A percentile compares a stretch with the other conserved stretches of the same genome.
phyloP scores from a whole-genome alignment of 148 eudicot genomes.

The Selenicereus undatus region DNA sequence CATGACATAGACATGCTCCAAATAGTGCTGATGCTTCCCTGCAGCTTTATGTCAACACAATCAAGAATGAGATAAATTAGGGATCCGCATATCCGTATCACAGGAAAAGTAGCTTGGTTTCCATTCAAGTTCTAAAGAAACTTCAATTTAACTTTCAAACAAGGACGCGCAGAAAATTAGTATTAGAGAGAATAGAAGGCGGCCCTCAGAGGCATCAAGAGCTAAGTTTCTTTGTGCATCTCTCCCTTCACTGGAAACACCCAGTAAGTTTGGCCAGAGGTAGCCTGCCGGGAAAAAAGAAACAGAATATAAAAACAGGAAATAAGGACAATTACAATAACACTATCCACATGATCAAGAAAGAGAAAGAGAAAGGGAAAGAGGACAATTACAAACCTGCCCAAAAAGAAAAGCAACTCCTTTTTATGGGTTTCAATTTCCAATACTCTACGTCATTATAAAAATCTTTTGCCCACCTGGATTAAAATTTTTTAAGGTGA shows the following conservation, averaged over 20 bases:
- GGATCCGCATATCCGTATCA: not conserved
- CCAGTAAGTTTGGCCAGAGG: conserved; percentile 1
- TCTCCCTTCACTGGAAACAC: not conserved
- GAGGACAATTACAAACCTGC: not conserved
- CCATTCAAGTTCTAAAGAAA: not conserved
- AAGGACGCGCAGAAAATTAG: not conserved
- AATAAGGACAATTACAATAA: not conserved
- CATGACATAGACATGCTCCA: not conserved
- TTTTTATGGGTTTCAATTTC: not conserved
- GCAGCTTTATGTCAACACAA: not conserved
- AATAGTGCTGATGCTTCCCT: not conserved
- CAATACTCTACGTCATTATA: not conserved
- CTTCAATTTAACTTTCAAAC: not conserved
- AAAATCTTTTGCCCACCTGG: not conserved
- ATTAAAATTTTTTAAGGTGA: not conserved
- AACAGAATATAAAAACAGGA: conserved; percentile 2
- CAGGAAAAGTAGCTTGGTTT: not conserved
- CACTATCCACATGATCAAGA: not conserved
- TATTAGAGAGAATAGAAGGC: not conserved
- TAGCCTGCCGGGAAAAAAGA: conserved; percentile 3
- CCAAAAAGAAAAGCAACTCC: not conserved
- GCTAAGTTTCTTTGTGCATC: not conserved
- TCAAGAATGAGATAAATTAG: not conserved
- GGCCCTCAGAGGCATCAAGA: conserved; percentile 4
- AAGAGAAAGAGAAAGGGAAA: not conserved